Evolutionary conservation across 768 basidiomycete species (phyloP).

Genomic region (Lentinula guzmanii): DNA sequence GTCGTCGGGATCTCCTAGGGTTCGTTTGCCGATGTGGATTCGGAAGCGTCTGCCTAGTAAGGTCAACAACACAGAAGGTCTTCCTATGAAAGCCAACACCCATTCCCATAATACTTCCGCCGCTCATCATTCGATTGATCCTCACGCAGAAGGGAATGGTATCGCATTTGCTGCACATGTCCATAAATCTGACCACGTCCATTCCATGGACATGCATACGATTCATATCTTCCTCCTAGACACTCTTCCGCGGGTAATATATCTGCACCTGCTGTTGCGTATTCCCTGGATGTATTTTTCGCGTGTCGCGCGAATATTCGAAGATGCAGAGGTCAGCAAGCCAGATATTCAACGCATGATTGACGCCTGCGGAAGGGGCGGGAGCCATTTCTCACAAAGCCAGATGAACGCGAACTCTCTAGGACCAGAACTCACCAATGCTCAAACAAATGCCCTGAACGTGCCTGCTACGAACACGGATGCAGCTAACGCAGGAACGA

Average conservation of each 20-base stretch:
- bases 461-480: background rate
- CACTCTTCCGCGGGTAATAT: constrained; percentile 33
- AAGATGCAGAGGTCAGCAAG: constrained; percentile 71
- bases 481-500: background rate
- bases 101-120: background rate
- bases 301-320: constrained; percentile 69
- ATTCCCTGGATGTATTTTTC: constrained; percentile 79
- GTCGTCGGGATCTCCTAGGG: background rate
- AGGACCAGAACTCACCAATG: background rate
- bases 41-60: constrained; percentile 18
- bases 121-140: background rate
- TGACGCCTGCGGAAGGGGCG: constrained; percentile 23
- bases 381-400: constrained; percentile 3
- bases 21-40: background rate
- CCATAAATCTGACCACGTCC: background rate
- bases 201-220: background rate
- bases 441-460: background rate
- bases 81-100: background rate
- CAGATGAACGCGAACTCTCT: background rate
- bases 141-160: background rate
- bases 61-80: constrained; percentile 16
- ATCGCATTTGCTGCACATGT: background rate
- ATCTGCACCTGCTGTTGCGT: constrained; percentile 45
- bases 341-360: constrained; percentile 62
- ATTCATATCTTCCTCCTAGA: constrained; percentile 25